Evolutionary conservation across 305 asterid genomes (phyloP), one percentile per base, ranked within the genome.

Genomic region (Andrographis paniculata): DNA sequence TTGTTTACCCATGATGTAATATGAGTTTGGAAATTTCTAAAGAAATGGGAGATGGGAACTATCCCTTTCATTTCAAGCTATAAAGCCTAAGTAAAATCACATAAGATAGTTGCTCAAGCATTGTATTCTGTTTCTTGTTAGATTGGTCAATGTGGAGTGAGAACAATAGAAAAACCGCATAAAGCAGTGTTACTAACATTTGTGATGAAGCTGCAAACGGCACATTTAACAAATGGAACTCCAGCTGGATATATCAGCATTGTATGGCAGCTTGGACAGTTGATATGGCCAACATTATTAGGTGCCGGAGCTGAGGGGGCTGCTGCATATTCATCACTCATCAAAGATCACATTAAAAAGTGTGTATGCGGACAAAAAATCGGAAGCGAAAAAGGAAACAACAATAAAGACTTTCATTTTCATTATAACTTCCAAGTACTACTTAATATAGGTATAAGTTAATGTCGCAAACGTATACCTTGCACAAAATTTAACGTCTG

Each of bases 171-270:
- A 22, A 31, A 42, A 48, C 36, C 40, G 13, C n/a, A 4, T 17
- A 27, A 24, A 42, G 49, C 20, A n/a, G 11, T 14, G 51, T 21
- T 60, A 70, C 87, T 64, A 63, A 81, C 95, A 52, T 73, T 80
- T 38, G 95, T 84, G 57, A 81, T 71, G 63, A 59, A 81, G 43
- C 81, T 88, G 63, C 97, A 87, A 58, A 84, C 45, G 15, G 97
- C 88, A 69, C 97, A 87, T 67, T 79, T 84, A 39, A 84, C 94
- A 16, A 93, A 87, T 20, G 89, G 95, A 45, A 95, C 97, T 60
- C 95, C 97, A 65, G 74, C 88, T 17, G 97, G 95, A 72, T 78
- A 87, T 94, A 87, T 84, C 71, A 87, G 75, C 61, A 67, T 75
- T 33, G 83, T 79, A 63, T 73, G 95, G 59, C 97, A 87, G 59